A percentile compares a stretch with the other conserved stretches of the same genome.
Evolutionary conservation across 2,329 filamentous ascomycete genomes (phyloP).

Genomic region (Fusarium sp.): DNA sequence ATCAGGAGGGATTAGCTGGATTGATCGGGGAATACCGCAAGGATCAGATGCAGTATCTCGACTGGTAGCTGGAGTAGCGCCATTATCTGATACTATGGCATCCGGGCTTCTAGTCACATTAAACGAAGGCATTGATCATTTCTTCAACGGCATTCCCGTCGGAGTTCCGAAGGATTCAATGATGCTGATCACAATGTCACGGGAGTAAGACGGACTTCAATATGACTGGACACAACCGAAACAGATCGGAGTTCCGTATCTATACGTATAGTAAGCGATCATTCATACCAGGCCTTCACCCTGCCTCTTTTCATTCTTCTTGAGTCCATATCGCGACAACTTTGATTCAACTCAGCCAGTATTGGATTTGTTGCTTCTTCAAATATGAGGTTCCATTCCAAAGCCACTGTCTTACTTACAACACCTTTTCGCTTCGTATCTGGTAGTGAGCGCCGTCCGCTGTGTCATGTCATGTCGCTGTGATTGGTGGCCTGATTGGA

Average conservation of each 20-base stretch:
- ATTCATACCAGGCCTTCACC: fast-evolving
- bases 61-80: fast-evolving
- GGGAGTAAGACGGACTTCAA: not conserved
- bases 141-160: not conserved
- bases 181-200: not conserved
- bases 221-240: not conserved
- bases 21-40: not conserved
- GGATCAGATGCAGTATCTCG: not conserved
- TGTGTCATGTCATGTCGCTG: not conserved
- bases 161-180: not conserved
- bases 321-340: not conserved
- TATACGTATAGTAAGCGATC: not conserved
- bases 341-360: not conserved
- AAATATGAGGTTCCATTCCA: fast-evolving
- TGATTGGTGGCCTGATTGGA: not conserved
- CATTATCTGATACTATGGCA: fast-evolving
- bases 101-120: fast-evolving
- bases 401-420: not conserved
- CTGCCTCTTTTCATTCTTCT: not conserved
- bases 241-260: not conserved
- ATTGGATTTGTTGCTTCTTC: not conserved
- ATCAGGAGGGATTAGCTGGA: fast-evolving
- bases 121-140: fast-evolving
- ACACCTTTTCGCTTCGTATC: fast-evolving
- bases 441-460: not conserved